Conservation (phyloP, 345 rosid species). For the Eucalyptus regnans region DNA sequence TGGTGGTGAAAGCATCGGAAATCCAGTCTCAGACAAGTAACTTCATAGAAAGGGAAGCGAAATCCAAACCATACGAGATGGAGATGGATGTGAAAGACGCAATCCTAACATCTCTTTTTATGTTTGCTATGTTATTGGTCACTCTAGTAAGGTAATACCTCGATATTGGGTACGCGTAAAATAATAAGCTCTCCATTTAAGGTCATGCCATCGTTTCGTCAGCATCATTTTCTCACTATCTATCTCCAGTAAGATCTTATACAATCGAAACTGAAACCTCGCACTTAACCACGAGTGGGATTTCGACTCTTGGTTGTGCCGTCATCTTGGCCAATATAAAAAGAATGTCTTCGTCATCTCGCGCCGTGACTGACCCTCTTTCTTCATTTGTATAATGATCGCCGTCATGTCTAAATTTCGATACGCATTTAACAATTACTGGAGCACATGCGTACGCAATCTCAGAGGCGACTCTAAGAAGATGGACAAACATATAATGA, state of each 20-base stretch:
- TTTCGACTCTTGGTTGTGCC: neutral
- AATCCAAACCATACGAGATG: neutral
- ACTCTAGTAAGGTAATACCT: neutral
- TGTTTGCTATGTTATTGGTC: neutral
- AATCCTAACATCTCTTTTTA: neutral
- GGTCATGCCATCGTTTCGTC: neutral
- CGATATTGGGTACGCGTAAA: rapidly evolving
- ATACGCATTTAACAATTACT: neutral
- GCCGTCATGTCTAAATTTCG: neutral
- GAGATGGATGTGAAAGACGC: neutral
- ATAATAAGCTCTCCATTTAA: neutral
- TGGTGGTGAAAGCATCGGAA: neutral
- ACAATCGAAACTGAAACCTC: neutral
- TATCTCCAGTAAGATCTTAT: neutral
- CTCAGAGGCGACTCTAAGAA: neutral
- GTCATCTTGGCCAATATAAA: neutral
- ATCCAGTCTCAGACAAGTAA: neutral
- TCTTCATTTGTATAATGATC: rapidly evolving
- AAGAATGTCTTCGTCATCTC: too few relatives aligned
- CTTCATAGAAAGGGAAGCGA: neutral
- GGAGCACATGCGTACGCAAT: neutral
- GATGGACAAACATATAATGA: neutral
- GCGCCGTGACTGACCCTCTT: rapidly evolving
- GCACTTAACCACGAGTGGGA: neutral
- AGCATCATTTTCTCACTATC: neutral